Evolutionary conservation across 2,329 filamentous ascomycete genomes (phyloP).

Genomic region (Colletotrichum plurivorum): DNA sequence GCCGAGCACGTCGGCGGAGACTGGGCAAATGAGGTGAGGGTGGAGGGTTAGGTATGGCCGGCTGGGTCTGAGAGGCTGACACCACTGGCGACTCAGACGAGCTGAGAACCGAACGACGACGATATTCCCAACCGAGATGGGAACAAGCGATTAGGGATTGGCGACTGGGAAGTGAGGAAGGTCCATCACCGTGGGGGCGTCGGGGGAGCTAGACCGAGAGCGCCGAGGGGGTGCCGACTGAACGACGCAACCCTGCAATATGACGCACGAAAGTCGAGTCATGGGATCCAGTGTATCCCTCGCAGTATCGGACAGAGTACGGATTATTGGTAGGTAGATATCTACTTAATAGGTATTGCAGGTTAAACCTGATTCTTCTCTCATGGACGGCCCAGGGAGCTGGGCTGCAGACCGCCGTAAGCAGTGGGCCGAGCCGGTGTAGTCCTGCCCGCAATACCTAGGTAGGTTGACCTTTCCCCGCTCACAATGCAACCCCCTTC

Average conservation of each 20-base stretch:
- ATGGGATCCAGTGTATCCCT: too few relatives aligned
- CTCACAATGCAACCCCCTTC: neutral
- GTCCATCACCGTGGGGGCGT: neutral
- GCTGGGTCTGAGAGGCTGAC: slow-evolving; percentile 13
- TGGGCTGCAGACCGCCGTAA: neutral
- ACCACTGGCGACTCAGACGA: slow-evolving; percentile 1
- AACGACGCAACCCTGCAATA: neutral
- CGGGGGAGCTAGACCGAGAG: slow-evolving; percentile 13
- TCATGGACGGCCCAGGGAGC: neutral
- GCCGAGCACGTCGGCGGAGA: neutral
- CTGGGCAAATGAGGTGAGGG: neutral
- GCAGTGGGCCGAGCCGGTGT: neutral
- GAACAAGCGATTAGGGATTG: slow-evolving; percentile 8
- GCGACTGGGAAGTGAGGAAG: neutral
- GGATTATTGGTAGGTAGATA: too few relatives aligned
- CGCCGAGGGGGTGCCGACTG: neutral
- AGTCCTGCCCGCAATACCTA: slow-evolving; percentile 9
- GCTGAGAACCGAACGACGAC: slow-evolving; percentile 19
- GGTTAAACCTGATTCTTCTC: neutral
- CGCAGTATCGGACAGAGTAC: too few relatives aligned
- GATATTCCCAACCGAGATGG: neutral
- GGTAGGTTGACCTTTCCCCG: too few relatives aligned
- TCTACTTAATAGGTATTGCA: neutral
- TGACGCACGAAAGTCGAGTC: too few relatives aligned
- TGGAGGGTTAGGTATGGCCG: neutral